Base-by-base conservation (phyloP, 176 grass and related monocot genomes). In the Bolboschoenus planiculmis region DNA sequence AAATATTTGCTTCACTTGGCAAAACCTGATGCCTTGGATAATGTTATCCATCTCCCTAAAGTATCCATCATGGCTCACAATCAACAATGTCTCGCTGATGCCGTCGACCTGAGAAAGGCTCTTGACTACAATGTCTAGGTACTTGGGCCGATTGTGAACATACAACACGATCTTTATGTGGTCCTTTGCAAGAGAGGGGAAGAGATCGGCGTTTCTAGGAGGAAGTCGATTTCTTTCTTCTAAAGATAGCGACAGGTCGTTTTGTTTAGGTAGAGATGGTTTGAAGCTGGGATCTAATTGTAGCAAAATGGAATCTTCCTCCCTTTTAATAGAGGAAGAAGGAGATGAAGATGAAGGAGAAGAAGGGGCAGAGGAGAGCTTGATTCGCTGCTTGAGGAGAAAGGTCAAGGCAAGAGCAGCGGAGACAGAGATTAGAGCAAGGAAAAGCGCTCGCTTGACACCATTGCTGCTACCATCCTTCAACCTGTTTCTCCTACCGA, bases 1-100 rank as follows among this genome's bases (percentile, higher is more conserved):
- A 60, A 91, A 98, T 74, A 98, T 85, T 82, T 98, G 96, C 87
- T 98, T 98, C 18, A 95, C 96, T 93, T 93, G 96, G 89, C 96
- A 98, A 72, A 93, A 98, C 40, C 11, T 57, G 39, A 98, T 98
- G 23, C 81, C 53, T 26, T 88, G 91, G 16, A 95, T 83, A 78
- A 98, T 95, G 58, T 26, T 84, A 87, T 98, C 92, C 96, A 98
- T 98, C 87, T 98, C 92, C 10, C 84, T 44, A 56, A 95, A 98
- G 78, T 87, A 93, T 0, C 96, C 96, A 36, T 98, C 96, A 66
- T 98, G 96, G 85, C 96, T 95, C 57, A 98, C 96, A 29, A 98
- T 62, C 53, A 98, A 89, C 78, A 98, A 80, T 58, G 90, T 94
- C 90, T 98, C 95, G 13, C 64, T 65, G 67, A 98, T 98, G 18